A percentile compares a stretch with the other conserved stretches of the same genome.
Evolutionary conservation across 768 basidiomycete species (phyloP).

Genomic region (Xerocomellus intermedius): DNA sequence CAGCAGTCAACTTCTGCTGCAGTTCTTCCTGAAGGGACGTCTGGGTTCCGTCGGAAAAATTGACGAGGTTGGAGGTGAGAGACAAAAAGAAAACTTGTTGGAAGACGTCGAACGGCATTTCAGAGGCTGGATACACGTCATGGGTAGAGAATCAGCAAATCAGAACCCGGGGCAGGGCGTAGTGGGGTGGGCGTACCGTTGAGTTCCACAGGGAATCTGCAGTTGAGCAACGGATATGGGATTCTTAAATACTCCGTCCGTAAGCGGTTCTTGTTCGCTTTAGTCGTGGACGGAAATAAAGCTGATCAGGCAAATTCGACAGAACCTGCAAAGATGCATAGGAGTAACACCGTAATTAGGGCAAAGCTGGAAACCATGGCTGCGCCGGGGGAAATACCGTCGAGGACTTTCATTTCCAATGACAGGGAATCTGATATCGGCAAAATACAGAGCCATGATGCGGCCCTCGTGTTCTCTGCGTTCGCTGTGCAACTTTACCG

Average conservation of each 20-base stretch:
- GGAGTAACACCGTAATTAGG: background rate
- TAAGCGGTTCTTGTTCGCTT: background rate
- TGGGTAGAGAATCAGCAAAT: background rate
- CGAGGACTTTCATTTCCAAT: background rate
- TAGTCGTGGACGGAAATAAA: background rate
- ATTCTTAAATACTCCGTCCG: background rate
- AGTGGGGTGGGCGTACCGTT: background rate
- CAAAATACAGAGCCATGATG: no score
- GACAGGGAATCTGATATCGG: background rate
- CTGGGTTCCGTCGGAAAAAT: background rate
- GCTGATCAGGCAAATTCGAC: background rate
- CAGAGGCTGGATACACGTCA: background rate
- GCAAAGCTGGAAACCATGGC: no score
- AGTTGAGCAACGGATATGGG: background rate
- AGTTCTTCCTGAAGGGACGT: background rate
- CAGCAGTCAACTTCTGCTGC: background rate
- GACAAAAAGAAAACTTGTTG: conserved; percentile 18
- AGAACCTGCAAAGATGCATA: background rate
- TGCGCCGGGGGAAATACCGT: no score
- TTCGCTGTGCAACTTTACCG: background rate
- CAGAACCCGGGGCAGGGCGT: background rate
- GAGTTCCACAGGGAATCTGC: background rate
- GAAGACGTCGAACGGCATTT: conserved; percentile 14
- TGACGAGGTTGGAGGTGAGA: background rate
- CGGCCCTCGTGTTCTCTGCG: background rate